A percentile compares a stretch with the other conserved stretches of the same genome.
Evolutionary conservation across 345 rosid genomes (phyloP).

Genomic region (Laguncularia racemosa): DNA sequence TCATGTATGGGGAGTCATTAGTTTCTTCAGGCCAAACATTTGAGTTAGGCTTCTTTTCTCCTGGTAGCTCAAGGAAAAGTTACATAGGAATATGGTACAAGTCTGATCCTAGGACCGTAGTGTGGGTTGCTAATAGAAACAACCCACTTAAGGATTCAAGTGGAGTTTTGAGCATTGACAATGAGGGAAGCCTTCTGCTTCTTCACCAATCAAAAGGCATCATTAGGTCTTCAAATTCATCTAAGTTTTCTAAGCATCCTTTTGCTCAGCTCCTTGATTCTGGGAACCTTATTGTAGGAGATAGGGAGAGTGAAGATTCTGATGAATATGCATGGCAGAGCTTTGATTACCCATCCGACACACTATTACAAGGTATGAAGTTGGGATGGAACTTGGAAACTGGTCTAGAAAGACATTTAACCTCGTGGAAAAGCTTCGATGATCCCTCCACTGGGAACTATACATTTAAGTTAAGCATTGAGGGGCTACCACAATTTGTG

Average conservation of each 20-base stretch:
- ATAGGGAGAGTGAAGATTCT: background rate
- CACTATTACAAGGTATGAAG: conserved; percentile 27
- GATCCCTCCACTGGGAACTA: conserved; percentile 25
- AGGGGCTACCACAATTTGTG: conserved; percentile 8
- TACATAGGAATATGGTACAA: conserved; percentile 35
- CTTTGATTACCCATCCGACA: conserved; percentile 27
- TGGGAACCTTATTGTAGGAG: conserved; percentile 27
- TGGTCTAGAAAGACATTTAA: conserved; percentile 8
- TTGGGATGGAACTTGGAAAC: conserved; percentile 12
- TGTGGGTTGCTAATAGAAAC: conserved; percentile 44
- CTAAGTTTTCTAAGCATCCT: conserved; percentile 6
- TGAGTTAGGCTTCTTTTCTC: conserved; percentile 19
- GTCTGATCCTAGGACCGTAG: conserved; percentile 9
- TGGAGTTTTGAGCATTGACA: conserved; percentile 13
- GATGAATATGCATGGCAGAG: conserved; percentile 27
- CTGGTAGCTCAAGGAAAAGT: conserved; percentile 3
- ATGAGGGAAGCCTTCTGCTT: conserved; percentile 11
- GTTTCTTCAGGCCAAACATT: conserved; percentile 10
- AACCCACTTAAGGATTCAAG: conserved; percentile 13
- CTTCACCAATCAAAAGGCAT: conserved; percentile 1
- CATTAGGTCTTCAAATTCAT: conserved; percentile 20
- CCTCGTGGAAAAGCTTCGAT: conserved; percentile 17
- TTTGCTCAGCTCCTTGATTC: conserved; percentile 23
- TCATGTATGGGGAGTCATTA: conserved; percentile 4
- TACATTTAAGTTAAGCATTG: conserved; percentile 7